These are phyloP conservation scores for Saraca asoca DNA, from an alignment of 331 rosid species.

Conservation along the genomic window DNA sequence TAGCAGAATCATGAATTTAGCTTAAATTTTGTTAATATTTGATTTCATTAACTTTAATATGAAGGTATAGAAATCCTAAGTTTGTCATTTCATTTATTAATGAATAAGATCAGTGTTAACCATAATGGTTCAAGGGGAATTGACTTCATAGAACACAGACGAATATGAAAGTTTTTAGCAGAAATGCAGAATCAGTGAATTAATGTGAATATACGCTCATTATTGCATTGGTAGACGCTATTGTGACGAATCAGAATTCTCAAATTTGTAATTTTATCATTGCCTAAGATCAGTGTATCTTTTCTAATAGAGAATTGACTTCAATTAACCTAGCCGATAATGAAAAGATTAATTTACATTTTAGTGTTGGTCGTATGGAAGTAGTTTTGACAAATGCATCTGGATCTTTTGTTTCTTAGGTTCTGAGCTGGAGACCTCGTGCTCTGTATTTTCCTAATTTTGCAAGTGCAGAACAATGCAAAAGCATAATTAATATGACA, in stretches of 20 bases:
- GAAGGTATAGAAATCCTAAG: no score
- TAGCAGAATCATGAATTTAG: no score
- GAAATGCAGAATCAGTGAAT: slow-evolving; percentile 22
- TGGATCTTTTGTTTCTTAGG: slow-evolving; percentile 43
- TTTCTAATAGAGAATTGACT: slow-evolving; percentile 29
- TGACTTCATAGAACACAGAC: slow-evolving; percentile 26
- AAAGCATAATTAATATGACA: slow-evolving; percentile 56
- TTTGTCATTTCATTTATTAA: no score
- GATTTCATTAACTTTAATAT: no score
- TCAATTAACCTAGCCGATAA: slow-evolving; percentile 1
- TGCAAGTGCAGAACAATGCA: slow-evolving; percentile 79
- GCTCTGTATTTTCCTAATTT: slow-evolving; percentile 85
- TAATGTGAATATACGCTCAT: not conserved
- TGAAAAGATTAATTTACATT: not conserved
- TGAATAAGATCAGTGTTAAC: no score
- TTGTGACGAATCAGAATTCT: slow-evolving; percentile 6
- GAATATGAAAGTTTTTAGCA: not conserved
- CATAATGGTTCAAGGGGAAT: no score
- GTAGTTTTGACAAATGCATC: slow-evolving; percentile 11
- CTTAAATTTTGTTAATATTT: no score
- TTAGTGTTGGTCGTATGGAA: not conserved
- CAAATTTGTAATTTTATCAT: slow-evolving; percentile 10
- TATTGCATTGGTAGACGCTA: slow-evolving; percentile 14
- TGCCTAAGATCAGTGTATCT: slow-evolving; percentile 1
- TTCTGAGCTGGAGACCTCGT: slow-evolving; percentile 90